Conservation (phyloP, 106 monocot species). For the Phalaenopsis aphrodite region DNA sequence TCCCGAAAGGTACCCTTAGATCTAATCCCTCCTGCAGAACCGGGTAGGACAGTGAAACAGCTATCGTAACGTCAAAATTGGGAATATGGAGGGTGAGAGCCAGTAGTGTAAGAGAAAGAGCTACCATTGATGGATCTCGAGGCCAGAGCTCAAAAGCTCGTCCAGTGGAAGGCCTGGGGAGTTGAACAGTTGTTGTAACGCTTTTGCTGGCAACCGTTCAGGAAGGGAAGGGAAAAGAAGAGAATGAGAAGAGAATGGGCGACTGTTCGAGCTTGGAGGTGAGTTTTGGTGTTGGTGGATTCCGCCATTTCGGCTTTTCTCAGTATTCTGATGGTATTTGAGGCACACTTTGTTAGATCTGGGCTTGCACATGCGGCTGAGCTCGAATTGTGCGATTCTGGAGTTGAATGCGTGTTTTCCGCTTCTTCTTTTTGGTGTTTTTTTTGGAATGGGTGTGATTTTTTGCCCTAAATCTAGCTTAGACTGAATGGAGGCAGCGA, state of each 20-base stretch:
- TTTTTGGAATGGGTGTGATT: background rate
- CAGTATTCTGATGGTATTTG: background rate
- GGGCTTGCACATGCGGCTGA: background rate
- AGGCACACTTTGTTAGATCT: background rate
- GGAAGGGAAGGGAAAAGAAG: background rate
- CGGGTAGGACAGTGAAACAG: no score
- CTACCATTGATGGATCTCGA: background rate
- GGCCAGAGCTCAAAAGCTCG: background rate
- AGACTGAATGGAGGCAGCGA: background rate
- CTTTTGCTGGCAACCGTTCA: background rate
- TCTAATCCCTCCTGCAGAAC: no score
- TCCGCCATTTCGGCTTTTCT: background rate
- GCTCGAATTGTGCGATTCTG: background rate
- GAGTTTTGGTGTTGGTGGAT: background rate
- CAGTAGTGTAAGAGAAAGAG: background rate
- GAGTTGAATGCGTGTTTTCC: background rate
- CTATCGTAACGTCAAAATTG: background rate
- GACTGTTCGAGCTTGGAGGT: background rate
- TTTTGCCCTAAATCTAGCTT: background rate
- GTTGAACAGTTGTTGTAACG: background rate
- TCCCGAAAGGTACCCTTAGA: no score
- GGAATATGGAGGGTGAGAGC: background rate
- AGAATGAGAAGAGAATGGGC: slow-evolving; percentile 1
- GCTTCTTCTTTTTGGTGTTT: background rate
- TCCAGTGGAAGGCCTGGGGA: background rate